A percentile compares a stretch with the other conserved stretches of the same genome.
Evolutionary conservation across 1,284 basidiomycete genomes (phyloP).

Genomic region (Xerocomus minutiporus): DNA sequence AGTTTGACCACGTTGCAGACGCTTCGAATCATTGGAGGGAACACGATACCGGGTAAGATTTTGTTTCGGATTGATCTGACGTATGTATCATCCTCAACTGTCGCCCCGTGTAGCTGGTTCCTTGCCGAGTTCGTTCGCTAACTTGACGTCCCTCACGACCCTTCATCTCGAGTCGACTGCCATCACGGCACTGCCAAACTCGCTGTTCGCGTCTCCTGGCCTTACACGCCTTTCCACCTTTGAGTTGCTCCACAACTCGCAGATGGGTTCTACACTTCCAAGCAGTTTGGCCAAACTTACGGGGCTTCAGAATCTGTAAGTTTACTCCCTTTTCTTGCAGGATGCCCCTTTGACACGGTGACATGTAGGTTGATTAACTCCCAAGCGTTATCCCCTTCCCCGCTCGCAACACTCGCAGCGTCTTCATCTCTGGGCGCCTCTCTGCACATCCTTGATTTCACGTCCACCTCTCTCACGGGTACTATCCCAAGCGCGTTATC

Average conservation of each 20-base stretch:
- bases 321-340: not conserved
- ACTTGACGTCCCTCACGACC: slow-evolving; percentile 37
- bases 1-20: slow-evolving; percentile 39
- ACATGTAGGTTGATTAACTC: slow-evolving; percentile 27
- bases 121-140: slow-evolving; percentile 37
- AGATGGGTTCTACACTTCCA: slow-evolving; percentile 42
- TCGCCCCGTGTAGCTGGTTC: slow-evolving; percentile 35
- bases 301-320: slow-evolving; percentile 41
- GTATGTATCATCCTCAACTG: not conserved
- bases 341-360: not conserved
- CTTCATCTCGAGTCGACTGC: slow-evolving; percentile 47
- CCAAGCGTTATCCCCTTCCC: slow-evolving; percentile 22
- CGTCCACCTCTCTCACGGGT: slow-evolving; percentile 33
- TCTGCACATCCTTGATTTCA: slow-evolving; percentile 37
- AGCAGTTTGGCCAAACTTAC: slow-evolving; percentile 34
- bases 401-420: slow-evolving; percentile 31
- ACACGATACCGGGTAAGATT: slow-evolving; percentile 37
- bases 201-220: slow-evolving; percentile 33
- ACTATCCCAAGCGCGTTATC: slow-evolving; percentile 28
- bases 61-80: not conserved
- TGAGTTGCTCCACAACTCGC: slow-evolving; percentile 41
- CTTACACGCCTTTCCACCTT: slow-evolving; percentile 39
- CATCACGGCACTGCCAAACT: slow-evolving; percentile 37
- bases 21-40: slow-evolving; percentile 42
- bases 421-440: slow-evolving; percentile 36